phyloP scores from a whole-genome alignment of 1,139 yeast species.

The Yamadazyma spencermartinsiae region DNA sequence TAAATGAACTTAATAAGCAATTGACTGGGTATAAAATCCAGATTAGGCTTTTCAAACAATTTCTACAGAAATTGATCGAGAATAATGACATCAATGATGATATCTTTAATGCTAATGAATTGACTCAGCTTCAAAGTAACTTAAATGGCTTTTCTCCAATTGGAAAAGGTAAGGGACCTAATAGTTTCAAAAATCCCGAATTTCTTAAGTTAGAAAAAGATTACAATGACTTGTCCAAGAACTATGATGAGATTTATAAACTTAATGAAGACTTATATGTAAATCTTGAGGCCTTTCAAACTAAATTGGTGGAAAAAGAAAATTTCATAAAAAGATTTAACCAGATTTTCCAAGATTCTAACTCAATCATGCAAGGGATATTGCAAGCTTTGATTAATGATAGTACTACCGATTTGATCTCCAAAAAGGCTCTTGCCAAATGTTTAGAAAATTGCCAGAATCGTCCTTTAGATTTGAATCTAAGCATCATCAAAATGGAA shows the following conservation, averaged over 20 bases:
- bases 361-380: constrained; percentile 23
- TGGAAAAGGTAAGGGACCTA: constrained; percentile 4
- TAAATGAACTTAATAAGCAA: constrained; percentile 29
- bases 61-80: constrained; percentile 39
- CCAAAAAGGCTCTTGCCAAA: constrained; percentile 20
- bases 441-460: constrained; percentile 17
- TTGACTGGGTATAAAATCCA: constrained; percentile 46
- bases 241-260: constrained; percentile 36
- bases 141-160: constrained; percentile 10
- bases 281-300: constrained; percentile 37
- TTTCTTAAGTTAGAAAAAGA: constrained; percentile 17
- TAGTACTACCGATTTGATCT: constrained; percentile 18
- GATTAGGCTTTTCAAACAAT: constrained; percentile 42
- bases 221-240: constrained; percentile 22
- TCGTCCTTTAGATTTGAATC: constrained; percentile 24
- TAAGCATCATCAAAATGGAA: constrained; percentile 27
- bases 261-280: constrained; percentile 42
- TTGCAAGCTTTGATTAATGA: constrained; percentile 23
- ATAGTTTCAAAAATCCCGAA: constrained; percentile 4
- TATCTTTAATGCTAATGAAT: constrained; percentile 23
- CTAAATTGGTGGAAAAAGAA: constrained; percentile 30
- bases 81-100: constrained; percentile 19
- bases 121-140: constrained; percentile 24
- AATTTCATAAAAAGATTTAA: constrained; percentile 17
- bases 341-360: constrained; percentile 18